phyloP scores from a whole-genome alignment of 768 basidiomycete genomes.

The Phlebiopsis flavidoalba region DNA sequence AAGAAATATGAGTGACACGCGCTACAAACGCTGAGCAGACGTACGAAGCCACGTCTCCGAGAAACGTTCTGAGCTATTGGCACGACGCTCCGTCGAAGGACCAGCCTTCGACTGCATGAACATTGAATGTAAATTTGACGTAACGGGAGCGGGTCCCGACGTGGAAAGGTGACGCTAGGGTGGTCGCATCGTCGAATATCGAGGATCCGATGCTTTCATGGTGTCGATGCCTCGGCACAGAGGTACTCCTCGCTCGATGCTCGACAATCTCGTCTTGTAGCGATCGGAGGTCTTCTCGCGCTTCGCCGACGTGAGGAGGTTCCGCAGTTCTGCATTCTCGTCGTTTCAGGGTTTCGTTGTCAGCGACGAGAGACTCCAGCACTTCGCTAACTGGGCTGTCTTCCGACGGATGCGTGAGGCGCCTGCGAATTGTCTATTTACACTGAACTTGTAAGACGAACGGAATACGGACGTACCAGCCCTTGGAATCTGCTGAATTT shows the following conservation, averaged over 20 bases:
- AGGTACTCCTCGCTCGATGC: slow-evolving; percentile 41
- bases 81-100: slow-evolving; percentile 22
- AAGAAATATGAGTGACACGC: background rate
- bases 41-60: slow-evolving; percentile 28
- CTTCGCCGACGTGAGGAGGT: slow-evolving; percentile 64
- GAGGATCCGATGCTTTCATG: slow-evolving; percentile 14
- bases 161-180: slow-evolving; percentile 19
- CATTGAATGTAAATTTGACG: slow-evolving; percentile 16
- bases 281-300: slow-evolving; percentile 68
- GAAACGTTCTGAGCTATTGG: slow-evolving; percentile 31
- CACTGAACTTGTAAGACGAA: background rate
- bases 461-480: slow-evolving; percentile 42
- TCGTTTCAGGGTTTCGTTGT: slow-evolving; percentile 79
- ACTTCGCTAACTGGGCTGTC: slow-evolving; percentile 61
- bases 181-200: slow-evolving; percentile 11
- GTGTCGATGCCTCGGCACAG: slow-evolving; percentile 17
- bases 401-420: slow-evolving; percentile 37
- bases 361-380: slow-evolving; percentile 79
- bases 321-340: slow-evolving; percentile 77
- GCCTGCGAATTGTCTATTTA: slow-evolving; percentile 19
- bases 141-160: slow-evolving; percentile 20
- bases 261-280: slow-evolving; percentile 77
- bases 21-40: slow-evolving; percentile 12
- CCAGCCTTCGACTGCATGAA: slow-evolving; percentile 9
- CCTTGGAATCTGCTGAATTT: slow-evolving; percentile 57